These are phyloP conservation scores for Salvia miltiorrhiza DNA, from an alignment of 257 asterid genomes.

Conservation along the genomic window DNA sequence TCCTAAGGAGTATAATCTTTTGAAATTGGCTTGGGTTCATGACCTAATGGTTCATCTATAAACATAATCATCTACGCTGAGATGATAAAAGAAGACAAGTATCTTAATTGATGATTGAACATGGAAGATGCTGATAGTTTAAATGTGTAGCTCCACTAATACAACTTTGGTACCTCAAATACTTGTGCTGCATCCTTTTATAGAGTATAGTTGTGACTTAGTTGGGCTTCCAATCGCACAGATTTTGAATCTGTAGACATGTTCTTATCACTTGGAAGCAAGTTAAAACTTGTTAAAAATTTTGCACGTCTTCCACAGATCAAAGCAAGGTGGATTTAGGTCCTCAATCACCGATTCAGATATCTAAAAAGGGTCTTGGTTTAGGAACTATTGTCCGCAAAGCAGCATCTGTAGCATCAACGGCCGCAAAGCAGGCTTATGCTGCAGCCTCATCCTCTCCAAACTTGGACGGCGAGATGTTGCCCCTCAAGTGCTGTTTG, in stretches of 20 bases:
- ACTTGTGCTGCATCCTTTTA: neutral
- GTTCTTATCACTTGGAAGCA: neutral
- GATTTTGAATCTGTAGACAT: neutral
- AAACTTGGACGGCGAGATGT: conserved; percentile 75
- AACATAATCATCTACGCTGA: neutral
- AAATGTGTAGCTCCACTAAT: neutral
- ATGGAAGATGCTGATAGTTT: neutral
- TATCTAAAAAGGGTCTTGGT: conserved; percentile 53
- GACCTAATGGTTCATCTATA: neutral
- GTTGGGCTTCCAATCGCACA: neutral
- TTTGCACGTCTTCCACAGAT: conserved; percentile 43
- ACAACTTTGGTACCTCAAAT: neutral
- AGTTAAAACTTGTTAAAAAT: neutral
- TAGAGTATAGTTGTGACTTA: neutral
- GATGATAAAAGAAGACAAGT: neutral
- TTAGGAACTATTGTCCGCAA: conserved; percentile 67
- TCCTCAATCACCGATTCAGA: conserved; percentile 52
- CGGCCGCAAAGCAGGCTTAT: conserved; percentile 94
- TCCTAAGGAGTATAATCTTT: neutral
- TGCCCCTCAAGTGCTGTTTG: conserved; percentile 90
- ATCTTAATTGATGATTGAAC: neutral
- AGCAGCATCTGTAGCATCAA: conserved; percentile 92
- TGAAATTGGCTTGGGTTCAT: neutral
- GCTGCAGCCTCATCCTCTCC: conserved; percentile 90
- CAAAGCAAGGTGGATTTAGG: conserved; percentile 74